A percentile compares a stretch with the other conserved stretches of the same genome.
These are phyloP conservation scores for Tulasnella sp. DNA, from an alignment of 768 basidiomycete species.

Conservation along the genomic window DNA sequence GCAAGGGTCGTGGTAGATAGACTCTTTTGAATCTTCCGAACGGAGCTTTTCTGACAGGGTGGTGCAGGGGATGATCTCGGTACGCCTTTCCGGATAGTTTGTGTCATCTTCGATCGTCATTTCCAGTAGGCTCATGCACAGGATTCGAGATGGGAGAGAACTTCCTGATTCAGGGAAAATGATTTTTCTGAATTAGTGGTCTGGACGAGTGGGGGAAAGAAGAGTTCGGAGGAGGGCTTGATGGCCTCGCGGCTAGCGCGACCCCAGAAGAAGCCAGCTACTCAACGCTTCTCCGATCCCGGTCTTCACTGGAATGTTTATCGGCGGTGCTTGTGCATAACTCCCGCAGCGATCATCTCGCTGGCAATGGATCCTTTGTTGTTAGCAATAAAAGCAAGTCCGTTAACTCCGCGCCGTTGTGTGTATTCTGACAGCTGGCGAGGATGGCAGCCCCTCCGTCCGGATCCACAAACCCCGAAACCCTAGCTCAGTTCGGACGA, in stretches of 20 bases:
- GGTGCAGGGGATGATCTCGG: not conserved
- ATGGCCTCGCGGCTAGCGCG: not conserved
- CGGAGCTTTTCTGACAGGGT: not conserved
- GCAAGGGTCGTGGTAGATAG: not conserved
- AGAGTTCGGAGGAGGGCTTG: not conserved
- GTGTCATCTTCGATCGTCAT: not conserved
- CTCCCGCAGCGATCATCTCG: not conserved
- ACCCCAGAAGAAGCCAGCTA: not conserved
- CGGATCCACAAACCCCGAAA: not conserved
- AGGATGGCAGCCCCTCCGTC: not conserved
- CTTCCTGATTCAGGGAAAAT: not conserved
- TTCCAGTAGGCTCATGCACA: not conserved
- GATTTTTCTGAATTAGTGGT: not conserved
- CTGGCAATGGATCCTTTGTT: not conserved
- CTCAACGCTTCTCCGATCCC: not conserved
- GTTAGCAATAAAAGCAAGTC: not conserved
- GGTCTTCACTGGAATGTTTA: not conserved
- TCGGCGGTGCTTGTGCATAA: not conserved
- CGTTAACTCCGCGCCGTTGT: not conserved
- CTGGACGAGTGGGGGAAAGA: not conserved
- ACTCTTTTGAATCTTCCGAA: not conserved
- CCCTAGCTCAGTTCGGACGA: not conserved
- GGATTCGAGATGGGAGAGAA: not conserved
- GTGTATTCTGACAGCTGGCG: not conserved
- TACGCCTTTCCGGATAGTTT: not conserved